Conservation (phyloP, 169 alveolate species). For the Theileria annulata region DNA sequence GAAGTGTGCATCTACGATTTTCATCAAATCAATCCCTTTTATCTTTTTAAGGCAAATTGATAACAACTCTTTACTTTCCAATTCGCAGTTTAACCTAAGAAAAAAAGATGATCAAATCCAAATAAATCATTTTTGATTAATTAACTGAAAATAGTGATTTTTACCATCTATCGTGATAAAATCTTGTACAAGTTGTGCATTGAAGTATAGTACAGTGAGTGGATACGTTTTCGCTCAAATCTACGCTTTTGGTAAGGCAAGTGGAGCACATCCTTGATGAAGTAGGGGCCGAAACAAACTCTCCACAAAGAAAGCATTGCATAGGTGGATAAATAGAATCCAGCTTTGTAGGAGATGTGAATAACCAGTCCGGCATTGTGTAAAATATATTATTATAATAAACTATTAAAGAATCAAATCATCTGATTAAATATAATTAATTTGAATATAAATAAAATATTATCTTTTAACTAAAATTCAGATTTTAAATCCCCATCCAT, state of each 20-base stretch:
- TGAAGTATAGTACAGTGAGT: conserved; percentile 60
- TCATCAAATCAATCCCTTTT: conserved; percentile 91
- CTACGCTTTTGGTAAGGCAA: conserved; percentile 58
- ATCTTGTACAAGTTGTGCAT: conserved; percentile 57
- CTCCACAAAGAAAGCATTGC: conserved; percentile 69
- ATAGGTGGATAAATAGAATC: conserved; percentile 67
- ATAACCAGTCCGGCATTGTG: conserved; percentile 60
- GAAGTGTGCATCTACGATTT: conserved; percentile 93
- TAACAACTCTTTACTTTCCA: conserved; percentile 95
- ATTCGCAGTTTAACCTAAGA: conserved; percentile 68
- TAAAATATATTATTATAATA: not conserved
- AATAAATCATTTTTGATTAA: too few species aligned
- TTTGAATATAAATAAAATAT: too few species aligned
- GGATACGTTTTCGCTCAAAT: conserved; percentile 53
- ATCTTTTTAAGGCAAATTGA: conserved; percentile 94
- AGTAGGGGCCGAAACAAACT: conserved; percentile 58
- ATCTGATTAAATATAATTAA: too few species aligned
- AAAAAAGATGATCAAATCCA: not conserved
- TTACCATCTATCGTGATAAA: conserved; percentile 66
- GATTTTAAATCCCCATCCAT: conserved; percentile 1
- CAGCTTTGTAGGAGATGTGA: conserved; percentile 22
- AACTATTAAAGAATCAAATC: too few species aligned
- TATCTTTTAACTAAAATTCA: too few species aligned
- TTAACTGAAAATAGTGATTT: not conserved
- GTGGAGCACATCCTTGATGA: conserved; percentile 62